phyloP scores from a whole-genome alignment of 1,284 basidiomycete genomes.

The Macrocystidia cucumis region DNA sequence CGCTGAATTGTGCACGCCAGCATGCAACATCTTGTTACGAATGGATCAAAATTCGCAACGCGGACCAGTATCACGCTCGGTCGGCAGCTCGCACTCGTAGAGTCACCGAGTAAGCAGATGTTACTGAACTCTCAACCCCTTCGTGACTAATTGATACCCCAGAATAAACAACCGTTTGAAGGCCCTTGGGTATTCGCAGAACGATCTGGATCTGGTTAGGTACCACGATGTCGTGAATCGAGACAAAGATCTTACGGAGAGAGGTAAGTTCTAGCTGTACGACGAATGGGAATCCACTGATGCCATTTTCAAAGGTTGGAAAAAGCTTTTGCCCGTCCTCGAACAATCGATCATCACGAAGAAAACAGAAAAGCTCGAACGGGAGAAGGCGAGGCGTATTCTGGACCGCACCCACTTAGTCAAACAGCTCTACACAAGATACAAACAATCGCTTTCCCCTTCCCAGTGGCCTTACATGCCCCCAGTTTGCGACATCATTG shows the following conservation, averaged over 20 bases:
- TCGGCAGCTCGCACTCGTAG: background rate
- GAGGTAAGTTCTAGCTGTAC: constrained; percentile 9
- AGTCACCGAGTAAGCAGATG: background rate
- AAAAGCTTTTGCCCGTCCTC: constrained; percentile 12
- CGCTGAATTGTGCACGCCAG: background rate
- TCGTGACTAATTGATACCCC: no score
- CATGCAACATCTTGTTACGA: background rate
- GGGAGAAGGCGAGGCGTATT: constrained; percentile 5
- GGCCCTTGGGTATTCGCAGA: background rate
- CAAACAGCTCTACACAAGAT: constrained; percentile 12
- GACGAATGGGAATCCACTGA: background rate
- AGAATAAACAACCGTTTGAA: no score
- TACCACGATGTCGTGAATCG: constrained; percentile 2
- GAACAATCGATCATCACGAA: constrained; percentile 10
- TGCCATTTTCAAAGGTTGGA: constrained; percentile 15
- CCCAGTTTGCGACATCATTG: constrained; percentile 8
- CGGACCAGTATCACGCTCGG: background rate
- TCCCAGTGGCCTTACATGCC: constrained; percentile 21
- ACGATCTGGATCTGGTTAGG: background rate
- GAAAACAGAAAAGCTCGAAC: constrained; percentile 7
- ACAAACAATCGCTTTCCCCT: constrained; percentile 17
- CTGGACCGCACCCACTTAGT: constrained; percentile 9
- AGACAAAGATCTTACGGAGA: constrained; percentile 10
- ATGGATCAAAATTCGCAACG: background rate
- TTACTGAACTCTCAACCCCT: no score